These are phyloP conservation scores for Helianthus annuus DNA, from an alignment of 129 eudicot genomes.

Conservation along the genomic window DNA sequence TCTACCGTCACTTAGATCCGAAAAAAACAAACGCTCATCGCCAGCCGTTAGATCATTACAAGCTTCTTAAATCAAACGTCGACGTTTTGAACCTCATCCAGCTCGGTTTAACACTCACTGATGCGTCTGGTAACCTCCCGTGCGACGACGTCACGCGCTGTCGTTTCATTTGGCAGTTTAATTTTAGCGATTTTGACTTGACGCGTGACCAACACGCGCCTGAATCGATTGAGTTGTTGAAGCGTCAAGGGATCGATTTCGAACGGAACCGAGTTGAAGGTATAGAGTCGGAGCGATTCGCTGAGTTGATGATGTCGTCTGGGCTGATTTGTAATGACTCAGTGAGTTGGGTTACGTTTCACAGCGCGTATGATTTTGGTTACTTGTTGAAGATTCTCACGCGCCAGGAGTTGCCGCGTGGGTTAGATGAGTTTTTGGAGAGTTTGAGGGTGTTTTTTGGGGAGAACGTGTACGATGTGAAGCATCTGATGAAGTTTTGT, in stretches of 20 bases:
- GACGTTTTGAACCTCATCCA: slow-evolving; percentile 71
- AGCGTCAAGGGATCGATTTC: slow-evolving; percentile 69
- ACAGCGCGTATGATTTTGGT: slow-evolving; percentile 86
- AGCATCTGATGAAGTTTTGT: slow-evolving; percentile 66
- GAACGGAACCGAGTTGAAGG: slow-evolving; percentile 53
- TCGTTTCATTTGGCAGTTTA: slow-evolving; percentile 73
- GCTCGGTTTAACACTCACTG: slow-evolving; percentile 71
- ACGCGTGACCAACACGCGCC: slow-evolving; percentile 67
- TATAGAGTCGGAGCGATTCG: slow-evolving; percentile 61
- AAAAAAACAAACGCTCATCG: neutral
- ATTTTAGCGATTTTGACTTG: slow-evolving; percentile 63
- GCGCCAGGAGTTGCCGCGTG: slow-evolving; percentile 56
- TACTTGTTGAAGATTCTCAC: slow-evolving; percentile 74
- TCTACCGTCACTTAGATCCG: slow-evolving; percentile 4
- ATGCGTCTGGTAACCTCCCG: slow-evolving; percentile 69
- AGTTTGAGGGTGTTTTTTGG: slow-evolving; percentile 57
- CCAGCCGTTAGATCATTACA: slow-evolving; percentile 51
- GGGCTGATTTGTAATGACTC: slow-evolving; percentile 65
- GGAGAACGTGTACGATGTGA: slow-evolving; percentile 60
- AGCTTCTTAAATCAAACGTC: slow-evolving; percentile 63
- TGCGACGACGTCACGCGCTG: slow-evolving; percentile 34
- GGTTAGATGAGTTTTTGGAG: slow-evolving; percentile 44
- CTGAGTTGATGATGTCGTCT: slow-evolving; percentile 74
- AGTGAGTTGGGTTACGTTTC: slow-evolving; percentile 91
- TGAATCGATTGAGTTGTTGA: slow-evolving; percentile 60